A percentile compares a stretch with the other conserved stretches of the same genome.
Conservation (phyloP, 495 filamentous ascomycete species). For the Daldinia concentrica region DNA sequence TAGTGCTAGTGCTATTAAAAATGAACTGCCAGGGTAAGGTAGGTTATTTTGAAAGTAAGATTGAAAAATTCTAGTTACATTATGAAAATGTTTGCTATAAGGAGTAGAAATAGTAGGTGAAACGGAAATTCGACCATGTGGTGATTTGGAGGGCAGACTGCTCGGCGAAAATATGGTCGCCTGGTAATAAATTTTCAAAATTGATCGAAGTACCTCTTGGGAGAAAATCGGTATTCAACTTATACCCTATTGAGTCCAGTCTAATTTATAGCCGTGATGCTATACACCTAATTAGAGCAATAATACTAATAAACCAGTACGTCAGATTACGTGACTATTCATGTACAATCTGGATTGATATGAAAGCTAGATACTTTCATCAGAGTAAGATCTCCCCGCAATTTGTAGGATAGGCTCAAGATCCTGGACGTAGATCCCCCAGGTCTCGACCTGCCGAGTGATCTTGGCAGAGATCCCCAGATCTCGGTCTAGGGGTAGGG, state of each 20-base stretch:
- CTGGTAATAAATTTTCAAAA: too few relatives aligned
- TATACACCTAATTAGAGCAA: too few relatives aligned
- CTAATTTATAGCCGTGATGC: too few relatives aligned
- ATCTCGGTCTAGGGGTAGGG: neutral
- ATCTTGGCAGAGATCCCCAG: neutral
- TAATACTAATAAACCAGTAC: too few relatives aligned
- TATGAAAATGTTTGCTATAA: neutral
- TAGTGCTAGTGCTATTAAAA: neutral
- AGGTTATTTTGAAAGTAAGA: neutral
- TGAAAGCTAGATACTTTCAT: neutral
- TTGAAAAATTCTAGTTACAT: too few relatives aligned
- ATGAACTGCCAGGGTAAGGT: neutral
- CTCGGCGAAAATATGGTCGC: too few relatives aligned
- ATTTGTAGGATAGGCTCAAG: neutral
- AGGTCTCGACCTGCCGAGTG: neutral
- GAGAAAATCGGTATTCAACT: too few relatives aligned
- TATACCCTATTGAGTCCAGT: too few relatives aligned
- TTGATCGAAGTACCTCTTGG: too few relatives aligned
- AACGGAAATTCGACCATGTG: too few relatives aligned
- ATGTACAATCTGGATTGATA: neutral
- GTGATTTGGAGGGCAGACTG: too few relatives aligned
- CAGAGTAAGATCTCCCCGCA: neutral
- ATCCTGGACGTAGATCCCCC: neutral
- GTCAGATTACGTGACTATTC: neutral
- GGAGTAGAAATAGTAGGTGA: neutral